These are phyloP conservation scores for Austroboletus eburneus DNA, from an alignment of 768 basidiomycete genomes.

Conservation along the genomic window DNA sequence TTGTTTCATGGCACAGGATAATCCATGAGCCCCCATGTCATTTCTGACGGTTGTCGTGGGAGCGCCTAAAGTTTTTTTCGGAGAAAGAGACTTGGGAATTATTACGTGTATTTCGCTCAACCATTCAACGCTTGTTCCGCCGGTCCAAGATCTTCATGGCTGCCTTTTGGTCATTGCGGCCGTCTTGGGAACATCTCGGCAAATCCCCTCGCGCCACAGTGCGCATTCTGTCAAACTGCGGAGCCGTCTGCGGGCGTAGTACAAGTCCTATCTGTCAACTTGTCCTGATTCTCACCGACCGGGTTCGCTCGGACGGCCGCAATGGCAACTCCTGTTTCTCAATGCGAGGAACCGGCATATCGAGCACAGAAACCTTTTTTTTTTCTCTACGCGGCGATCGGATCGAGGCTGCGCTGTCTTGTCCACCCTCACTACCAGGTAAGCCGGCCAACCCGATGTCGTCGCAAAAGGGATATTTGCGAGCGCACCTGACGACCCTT, in stretches of 20 bases:
- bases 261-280: constrained; percentile 1
- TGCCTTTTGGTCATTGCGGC: neutral
- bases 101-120: constrained; percentile 6
- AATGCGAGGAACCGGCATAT: neutral
- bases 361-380: neutral
- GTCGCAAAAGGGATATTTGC: too few relatives aligned
- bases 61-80: neutral
- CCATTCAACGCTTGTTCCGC: constrained; percentile 9
- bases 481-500: too few relatives aligned
- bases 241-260: constrained; percentile 1
- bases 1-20: constrained; percentile 3
- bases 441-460: too few relatives aligned
- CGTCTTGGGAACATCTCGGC: constrained; percentile 25
- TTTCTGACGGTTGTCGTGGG: constrained; percentile 9
- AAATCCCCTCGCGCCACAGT: constrained; percentile 11
- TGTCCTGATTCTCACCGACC: constrained; percentile 16
- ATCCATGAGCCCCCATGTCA: constrained; percentile 1
- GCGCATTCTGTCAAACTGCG: neutral
- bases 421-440: neutral
- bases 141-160: constrained; percentile 19
- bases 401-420: neutral
- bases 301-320: constrained; percentile 9
- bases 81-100: constrained; percentile 7
- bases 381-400: constrained; percentile 2
- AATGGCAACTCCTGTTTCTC: constrained; percentile 11